Evolutionary conservation across 2,329 filamentous ascomycete species (phyloP).

Genomic region (Colletotrichum tanaceti): DNA sequence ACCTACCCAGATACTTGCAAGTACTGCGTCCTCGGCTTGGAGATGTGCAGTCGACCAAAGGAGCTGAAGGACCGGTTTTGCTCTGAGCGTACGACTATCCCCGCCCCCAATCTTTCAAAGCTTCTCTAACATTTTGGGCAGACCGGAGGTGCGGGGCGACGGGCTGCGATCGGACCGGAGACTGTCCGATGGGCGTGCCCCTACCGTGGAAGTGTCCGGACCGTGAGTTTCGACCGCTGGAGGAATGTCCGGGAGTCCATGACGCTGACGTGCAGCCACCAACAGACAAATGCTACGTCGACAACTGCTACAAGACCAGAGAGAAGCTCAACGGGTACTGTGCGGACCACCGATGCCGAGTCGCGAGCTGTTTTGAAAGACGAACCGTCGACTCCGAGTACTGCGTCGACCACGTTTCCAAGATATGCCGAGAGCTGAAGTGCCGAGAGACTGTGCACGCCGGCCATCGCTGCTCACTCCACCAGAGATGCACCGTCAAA

Average conservation of each 20-base stretch:
- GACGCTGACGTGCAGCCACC: constrained; percentile 14
- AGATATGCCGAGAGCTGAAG: constrained; percentile 24
- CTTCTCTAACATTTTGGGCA: constrained; percentile 10
- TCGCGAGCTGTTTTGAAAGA: constrained; percentile 24
- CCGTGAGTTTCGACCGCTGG: constrained; percentile 23
- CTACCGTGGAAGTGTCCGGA: constrained; percentile 36
- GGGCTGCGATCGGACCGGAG: constrained; percentile 23
- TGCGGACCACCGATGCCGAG: constrained; percentile 26
- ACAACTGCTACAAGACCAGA: constrained; percentile 27
- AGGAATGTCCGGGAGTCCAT: background rate
- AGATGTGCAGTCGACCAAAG: constrained; percentile 35
- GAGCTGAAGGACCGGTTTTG: constrained; percentile 30
- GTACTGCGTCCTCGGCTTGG: constrained; percentile 22
- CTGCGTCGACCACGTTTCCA: constrained; percentile 28
- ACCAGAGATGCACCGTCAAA: constrained; percentile 33
- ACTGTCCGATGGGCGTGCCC: constrained; percentile 24
- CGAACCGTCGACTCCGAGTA: constrained; percentile 14
- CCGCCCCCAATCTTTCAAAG: background rate
- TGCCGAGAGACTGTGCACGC: constrained; percentile 25
- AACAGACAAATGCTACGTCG: constrained; percentile 31
- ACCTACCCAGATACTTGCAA: constrained; percentile 23
- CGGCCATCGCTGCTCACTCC: constrained; percentile 15
- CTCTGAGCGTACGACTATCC: constrained; percentile 9
- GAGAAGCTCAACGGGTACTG: constrained; percentile 30
- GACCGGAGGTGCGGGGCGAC: constrained; percentile 31